These are phyloP conservation scores for Lasiodiplodia sp. DNA, from an alignment of 2,329 filamentous ascomycete genomes.

Conservation along the genomic window DNA sequence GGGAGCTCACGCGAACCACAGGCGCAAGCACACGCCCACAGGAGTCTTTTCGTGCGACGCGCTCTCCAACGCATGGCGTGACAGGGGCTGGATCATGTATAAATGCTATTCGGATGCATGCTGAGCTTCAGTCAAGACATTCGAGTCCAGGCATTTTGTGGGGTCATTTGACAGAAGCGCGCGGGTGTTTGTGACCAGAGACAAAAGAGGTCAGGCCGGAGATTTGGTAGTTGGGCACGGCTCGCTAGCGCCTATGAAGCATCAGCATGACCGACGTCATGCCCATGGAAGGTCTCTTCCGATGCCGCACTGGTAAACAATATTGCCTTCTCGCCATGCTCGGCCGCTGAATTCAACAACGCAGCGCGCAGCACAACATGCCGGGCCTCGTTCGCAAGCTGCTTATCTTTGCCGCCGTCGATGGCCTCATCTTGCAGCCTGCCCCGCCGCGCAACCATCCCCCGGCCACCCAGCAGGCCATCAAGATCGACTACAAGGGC, in stretches of 20 bases:
- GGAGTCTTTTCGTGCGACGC: neutral
- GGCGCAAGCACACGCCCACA: constrained; percentile 6
- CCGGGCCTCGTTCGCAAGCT: constrained; percentile 80
- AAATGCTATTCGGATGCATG: neutral
- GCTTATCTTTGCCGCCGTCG: constrained; percentile 78
- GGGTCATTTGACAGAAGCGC: constrained; percentile 15
- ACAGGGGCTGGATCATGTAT: neutral
- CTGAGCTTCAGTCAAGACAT: neutral
- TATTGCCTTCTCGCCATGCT: constrained; percentile 3
- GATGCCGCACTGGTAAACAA: constrained; percentile 24
- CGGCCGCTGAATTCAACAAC: constrained; percentile 21
- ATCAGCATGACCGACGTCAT: constrained; percentile 29
- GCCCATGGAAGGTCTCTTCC: constrained; percentile 16
- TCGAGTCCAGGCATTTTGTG: neutral
- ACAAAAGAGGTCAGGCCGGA: constrained; percentile 20
- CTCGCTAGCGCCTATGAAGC: constrained; percentile 10
- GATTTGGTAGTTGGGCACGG: neutral
- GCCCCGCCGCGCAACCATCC: constrained; percentile 65
- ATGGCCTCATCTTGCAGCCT: constrained; percentile 83
- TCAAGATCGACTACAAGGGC: constrained; percentile 75
- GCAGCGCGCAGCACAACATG: constrained; percentile 59
- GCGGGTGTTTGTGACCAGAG: neutral
- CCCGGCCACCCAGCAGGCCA: constrained; percentile 58
- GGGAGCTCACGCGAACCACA: neutral
- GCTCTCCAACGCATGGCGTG: neutral